A percentile compares a stretch with the other conserved stretches of the same genome.
These are phyloP conservation scores for Cordyceps farinosa DNA, from an alignment of 2,329 filamentous ascomycete species.

Conservation along the genomic window DNA sequence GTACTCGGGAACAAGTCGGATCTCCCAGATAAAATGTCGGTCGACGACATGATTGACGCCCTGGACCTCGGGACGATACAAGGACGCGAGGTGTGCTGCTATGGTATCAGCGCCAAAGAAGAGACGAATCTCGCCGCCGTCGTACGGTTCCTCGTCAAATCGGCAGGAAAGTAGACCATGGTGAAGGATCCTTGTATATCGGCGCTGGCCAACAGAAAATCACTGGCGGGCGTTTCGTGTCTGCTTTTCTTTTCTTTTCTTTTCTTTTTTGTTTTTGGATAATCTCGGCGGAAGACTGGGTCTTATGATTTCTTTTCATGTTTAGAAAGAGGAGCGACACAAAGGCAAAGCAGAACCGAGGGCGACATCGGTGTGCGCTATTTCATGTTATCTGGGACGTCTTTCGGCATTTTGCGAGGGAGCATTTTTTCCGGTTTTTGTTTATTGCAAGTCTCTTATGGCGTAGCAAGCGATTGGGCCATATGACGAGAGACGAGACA, in stretches of 20 bases:
- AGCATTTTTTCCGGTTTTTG: conserved; percentile 7
- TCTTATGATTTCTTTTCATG: conserved; percentile 12
- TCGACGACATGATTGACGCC: conserved; percentile 92
- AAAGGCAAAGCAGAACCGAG: conserved; percentile 18
- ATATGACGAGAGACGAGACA: conserved; percentile 17
- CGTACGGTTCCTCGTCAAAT: conserved; percentile 91
- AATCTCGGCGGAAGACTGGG: conserved; percentile 7
- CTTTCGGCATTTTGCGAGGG: conserved; percentile 13
- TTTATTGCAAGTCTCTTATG: conserved; percentile 15
- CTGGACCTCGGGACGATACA: conserved; percentile 86
- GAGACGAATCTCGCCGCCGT: conserved; percentile 98
- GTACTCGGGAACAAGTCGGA: conserved; percentile 98
- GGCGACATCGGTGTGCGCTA: conserved; percentile 19
- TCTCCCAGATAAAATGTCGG: conserved; percentile 81
- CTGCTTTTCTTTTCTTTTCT: conserved; percentile 4
- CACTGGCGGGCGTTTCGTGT: conserved; percentile 1
- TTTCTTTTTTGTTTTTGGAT: conserved; percentile 11
- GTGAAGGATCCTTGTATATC: conserved; percentile 2
- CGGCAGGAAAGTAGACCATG: conserved; percentile 61
- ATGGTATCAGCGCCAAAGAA: conserved; percentile 97
- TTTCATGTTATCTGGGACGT: conserved; percentile 17
- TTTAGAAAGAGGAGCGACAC: conserved; percentile 17
- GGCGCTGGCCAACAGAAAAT: neutral
- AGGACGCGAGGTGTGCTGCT: conserved; percentile 93
- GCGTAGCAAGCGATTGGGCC: conserved; percentile 12